phyloP scores from a whole-genome alignment of 2,329 filamentous ascomycete genomes.

The Diaporthe ampelina region DNA sequence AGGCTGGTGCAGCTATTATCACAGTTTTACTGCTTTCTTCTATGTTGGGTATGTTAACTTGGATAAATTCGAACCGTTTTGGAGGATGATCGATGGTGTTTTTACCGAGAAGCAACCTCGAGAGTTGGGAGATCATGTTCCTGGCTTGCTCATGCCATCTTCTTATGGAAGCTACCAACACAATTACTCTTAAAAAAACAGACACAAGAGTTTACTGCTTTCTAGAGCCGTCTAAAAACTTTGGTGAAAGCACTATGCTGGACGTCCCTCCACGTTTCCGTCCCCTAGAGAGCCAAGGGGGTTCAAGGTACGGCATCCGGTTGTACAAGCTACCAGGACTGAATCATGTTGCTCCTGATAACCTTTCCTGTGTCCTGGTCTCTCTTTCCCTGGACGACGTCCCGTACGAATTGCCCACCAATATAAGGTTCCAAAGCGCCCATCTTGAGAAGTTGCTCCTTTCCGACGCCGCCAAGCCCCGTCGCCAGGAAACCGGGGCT shows the following conservation, averaged over 20 bases:
- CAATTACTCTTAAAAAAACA: too few relatives aligned
- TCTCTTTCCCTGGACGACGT: slow-evolving; percentile 47
- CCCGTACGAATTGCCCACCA: slow-evolving; percentile 55
- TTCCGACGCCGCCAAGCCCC: slow-evolving; percentile 25
- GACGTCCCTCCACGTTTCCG: too few relatives aligned
- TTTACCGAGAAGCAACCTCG: background rate
- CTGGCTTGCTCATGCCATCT: background rate
- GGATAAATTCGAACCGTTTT: slow-evolving; percentile 50
- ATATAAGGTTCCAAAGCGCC: slow-evolving; percentile 53
- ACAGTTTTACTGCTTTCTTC: slow-evolving; percentile 53
- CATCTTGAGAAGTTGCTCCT: slow-evolving; percentile 52
- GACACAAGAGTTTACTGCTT: background rate
- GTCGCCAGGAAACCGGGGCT: slow-evolving; percentile 38
- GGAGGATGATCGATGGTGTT: slow-evolving; percentile 6
- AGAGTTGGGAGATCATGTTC: background rate
- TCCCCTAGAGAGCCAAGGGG: too few relatives aligned
- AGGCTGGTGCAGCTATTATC: slow-evolving; percentile 57
- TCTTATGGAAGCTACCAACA: background rate
- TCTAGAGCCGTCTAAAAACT: background rate
- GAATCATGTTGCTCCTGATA: slow-evolving; percentile 17
- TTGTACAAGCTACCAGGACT: slow-evolving; percentile 15
- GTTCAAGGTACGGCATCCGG: background rate
- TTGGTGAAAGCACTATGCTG: background rate
- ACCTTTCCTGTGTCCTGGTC: slow-evolving; percentile 37
- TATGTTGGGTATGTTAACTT: slow-evolving; percentile 52